Conservation (phyloP, 2,329 filamentous ascomycete species). For the Epichloe coenophiala region DNA sequence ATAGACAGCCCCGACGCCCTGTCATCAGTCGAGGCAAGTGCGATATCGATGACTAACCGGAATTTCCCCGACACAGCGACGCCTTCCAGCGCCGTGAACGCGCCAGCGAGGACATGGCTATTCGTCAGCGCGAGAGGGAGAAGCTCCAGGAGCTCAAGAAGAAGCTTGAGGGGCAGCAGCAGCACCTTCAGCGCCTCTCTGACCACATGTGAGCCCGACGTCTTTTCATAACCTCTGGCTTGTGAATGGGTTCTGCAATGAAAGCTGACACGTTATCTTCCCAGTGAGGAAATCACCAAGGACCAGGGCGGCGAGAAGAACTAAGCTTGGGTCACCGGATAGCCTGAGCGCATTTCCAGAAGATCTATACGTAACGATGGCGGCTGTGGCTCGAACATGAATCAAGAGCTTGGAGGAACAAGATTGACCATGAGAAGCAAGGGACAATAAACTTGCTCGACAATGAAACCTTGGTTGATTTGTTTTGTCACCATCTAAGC, state of each 20-base stretch:
- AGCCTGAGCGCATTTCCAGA: background rate
- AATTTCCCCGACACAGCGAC: conserved; percentile 43
- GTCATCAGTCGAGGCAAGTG: background rate
- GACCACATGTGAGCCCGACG: conserved; percentile 60
- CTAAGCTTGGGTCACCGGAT: conserved; percentile 20
- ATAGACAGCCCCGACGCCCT: background rate
- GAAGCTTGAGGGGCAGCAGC: conserved; percentile 63
- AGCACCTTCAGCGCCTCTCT: conserved; percentile 73
- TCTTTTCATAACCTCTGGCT: background rate
- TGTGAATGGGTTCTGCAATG: too few species aligned
- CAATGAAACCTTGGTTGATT: conserved; percentile 8
- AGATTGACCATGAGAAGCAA: conserved; percentile 5
- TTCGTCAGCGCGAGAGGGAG: conserved; percentile 76
- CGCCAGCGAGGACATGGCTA: conserved; percentile 72
- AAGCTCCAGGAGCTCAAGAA: conserved; percentile 70
- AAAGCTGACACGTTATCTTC: conserved; percentile 2
- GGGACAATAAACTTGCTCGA: conserved; percentile 5
- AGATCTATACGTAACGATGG: background rate
- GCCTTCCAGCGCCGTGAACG: conserved; percentile 86
- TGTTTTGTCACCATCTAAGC: conserved; percentile 16
- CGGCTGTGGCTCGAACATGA: background rate
- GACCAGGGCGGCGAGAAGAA: conserved; percentile 55
- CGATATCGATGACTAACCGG: background rate
- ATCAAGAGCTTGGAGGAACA: background rate
- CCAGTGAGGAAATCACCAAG: conserved; percentile 67